These are phyloP conservation scores for Cercospora sp. DNA, from an alignment of 2,329 filamentous ascomycete species.

Conservation along the genomic window DNA sequence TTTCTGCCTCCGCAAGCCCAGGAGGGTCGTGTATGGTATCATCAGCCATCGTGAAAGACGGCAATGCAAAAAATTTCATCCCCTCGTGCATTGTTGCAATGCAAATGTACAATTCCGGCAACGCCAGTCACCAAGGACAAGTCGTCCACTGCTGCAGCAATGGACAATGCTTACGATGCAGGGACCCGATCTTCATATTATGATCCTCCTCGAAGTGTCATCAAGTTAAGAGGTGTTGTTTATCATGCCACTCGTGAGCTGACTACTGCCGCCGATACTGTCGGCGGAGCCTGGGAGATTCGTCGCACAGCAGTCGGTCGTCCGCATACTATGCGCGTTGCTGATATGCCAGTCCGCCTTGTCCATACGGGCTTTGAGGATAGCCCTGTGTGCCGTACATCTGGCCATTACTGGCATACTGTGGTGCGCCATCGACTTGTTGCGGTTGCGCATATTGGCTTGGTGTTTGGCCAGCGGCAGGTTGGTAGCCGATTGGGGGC, in stretches of 20 bases:
- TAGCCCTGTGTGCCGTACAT: slow-evolving; percentile 52
- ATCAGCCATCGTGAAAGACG: slow-evolving; percentile 26
- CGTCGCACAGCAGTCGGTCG: slow-evolving; percentile 9
- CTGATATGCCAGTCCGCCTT: slow-evolving; percentile 51
- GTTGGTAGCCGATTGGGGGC: slow-evolving; percentile 54
- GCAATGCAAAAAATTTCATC: slow-evolving; percentile 23
- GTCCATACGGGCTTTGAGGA: slow-evolving; percentile 52
- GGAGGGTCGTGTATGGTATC: slow-evolving; percentile 26
- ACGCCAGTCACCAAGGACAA: slow-evolving; percentile 13
- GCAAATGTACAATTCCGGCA: slow-evolving; percentile 25
- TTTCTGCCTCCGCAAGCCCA: slow-evolving; percentile 23
- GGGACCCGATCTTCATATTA: slow-evolving; percentile 11
- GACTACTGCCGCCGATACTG: slow-evolving; percentile 7
- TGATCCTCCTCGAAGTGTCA: slow-evolving; percentile 18
- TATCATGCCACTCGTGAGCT: slow-evolving; percentile 4
- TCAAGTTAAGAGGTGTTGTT: slow-evolving; percentile 11
- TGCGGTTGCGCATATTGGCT: slow-evolving; percentile 51
- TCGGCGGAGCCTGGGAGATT: slow-evolving; percentile 3
- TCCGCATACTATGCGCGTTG: slow-evolving; percentile 30
- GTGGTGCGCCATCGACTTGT: slow-evolving; percentile 50
- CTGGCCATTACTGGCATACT: slow-evolving; percentile 47
- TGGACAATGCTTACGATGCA: slow-evolving; percentile 22
- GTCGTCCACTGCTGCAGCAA: background rate
- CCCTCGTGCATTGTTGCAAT: slow-evolving; percentile 21
- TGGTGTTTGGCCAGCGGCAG: slow-evolving; percentile 46